Percentiles rank a stretch among this genome's conserved stretches.
Conservation (phyloP, 2,329 filamentous ascomycete species). For the Lecanosticta acicola region DNA sequence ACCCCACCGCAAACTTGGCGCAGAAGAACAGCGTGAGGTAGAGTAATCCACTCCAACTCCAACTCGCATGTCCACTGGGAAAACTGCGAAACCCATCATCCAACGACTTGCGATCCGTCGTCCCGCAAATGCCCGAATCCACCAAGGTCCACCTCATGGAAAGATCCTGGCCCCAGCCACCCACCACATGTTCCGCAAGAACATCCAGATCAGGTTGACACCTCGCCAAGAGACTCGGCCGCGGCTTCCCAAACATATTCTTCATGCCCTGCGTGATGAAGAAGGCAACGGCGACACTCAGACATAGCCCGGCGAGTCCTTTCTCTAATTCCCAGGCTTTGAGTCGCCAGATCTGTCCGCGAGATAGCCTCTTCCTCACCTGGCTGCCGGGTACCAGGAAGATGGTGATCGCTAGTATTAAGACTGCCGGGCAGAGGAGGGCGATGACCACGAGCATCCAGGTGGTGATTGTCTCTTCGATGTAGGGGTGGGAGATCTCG, state of each 20-base stretch:
- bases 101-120: slow-evolving; percentile 54
- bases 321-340: slow-evolving; percentile 88
- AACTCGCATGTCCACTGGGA: slow-evolving; percentile 69
- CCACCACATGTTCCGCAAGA: slow-evolving; percentile 54
- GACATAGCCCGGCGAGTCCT: slow-evolving; percentile 73
- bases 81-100: slow-evolving; percentile 83
- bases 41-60: slow-evolving; percentile 70
- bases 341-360: slow-evolving; percentile 62
- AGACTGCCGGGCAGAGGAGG: slow-evolving; percentile 57
- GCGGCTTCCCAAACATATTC: slow-evolving; percentile 60
- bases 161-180: slow-evolving; percentile 51
- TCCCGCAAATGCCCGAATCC: slow-evolving; percentile 66
- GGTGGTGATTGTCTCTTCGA: slow-evolving; percentile 66
- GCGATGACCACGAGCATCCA: slow-evolving; percentile 59
- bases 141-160: slow-evolving; percentile 64
- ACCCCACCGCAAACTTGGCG: slow-evolving; percentile 69
- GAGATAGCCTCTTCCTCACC: slow-evolving; percentile 37
- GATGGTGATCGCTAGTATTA: slow-evolving; percentile 65
- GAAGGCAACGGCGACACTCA: slow-evolving; percentile 67
- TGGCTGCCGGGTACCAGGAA: slow-evolving; percentile 65
- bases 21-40: slow-evolving; percentile 85
- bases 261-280: slow-evolving; percentile 84
- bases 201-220: slow-evolving; percentile 70
- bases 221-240: slow-evolving; percentile 60
- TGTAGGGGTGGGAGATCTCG: slow-evolving; percentile 71